These are phyloP conservation scores for Lipomyces japonicus DNA, from an alignment of 805 yeast species.

Conservation along the genomic window DNA sequence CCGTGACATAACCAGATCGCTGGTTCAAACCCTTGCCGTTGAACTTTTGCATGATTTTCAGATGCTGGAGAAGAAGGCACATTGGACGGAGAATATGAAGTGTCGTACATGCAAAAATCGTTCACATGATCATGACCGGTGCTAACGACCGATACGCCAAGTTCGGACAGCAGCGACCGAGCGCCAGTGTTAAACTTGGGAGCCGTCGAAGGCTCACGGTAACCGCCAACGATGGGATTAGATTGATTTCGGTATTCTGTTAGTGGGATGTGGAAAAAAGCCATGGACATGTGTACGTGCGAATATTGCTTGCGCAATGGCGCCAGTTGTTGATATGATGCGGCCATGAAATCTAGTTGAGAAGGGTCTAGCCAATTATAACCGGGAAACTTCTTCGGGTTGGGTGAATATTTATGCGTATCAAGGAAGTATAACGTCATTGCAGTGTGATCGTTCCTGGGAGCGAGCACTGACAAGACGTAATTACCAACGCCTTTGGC, in stretches of 20 bases:
- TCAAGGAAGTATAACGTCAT: conserved; percentile 73
- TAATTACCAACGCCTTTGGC: conserved; percentile 86
- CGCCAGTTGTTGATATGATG: conserved; percentile 36
- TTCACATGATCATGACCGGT: conserved; percentile 97
- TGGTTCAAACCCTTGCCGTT: conserved; percentile 27
- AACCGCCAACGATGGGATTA: conserved; percentile 53
- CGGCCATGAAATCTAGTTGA: conserved; percentile 58
- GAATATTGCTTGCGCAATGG: conserved; percentile 32
- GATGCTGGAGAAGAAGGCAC: conserved; percentile 13
- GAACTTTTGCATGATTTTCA: not conserved
- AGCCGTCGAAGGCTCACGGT: conserved; percentile 73
- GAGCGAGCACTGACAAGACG: conserved; percentile 49
- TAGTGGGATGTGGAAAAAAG: conserved; percentile 90
- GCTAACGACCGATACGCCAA: conserved; percentile 69
- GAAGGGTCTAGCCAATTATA: conserved; percentile 80
- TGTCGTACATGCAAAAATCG: conserved; percentile 74
- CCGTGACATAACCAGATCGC: conserved; percentile 87
- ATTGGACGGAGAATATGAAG: conserved; percentile 33
- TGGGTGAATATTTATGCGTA: conserved; percentile 69
- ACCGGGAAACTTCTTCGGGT: conserved; percentile 53
- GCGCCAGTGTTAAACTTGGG: conserved; percentile 70
- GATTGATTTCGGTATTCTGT: conserved; percentile 66
- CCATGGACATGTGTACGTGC: conserved; percentile 59
- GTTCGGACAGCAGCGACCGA: conserved; percentile 51
- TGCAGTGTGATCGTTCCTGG: conserved; percentile 42